Conservation (phyloP, 441 rosid species). For the Syzygium malaccense region DNA sequence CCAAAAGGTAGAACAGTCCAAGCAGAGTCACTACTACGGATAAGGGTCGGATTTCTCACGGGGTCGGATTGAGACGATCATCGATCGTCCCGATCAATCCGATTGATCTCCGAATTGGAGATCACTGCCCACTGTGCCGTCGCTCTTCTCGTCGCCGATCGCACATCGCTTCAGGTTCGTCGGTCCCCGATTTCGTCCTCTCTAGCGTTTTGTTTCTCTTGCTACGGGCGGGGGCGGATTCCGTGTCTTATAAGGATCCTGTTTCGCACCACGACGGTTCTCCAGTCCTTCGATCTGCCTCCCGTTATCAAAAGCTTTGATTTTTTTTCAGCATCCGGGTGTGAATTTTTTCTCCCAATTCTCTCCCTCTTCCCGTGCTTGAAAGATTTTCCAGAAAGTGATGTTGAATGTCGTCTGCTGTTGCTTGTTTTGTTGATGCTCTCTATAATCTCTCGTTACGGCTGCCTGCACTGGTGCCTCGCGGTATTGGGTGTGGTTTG, state of each 20-base stretch:
- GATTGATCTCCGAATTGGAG: background rate
- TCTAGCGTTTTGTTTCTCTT: background rate
- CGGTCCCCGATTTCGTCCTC: background rate
- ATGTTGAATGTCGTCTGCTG: background rate
- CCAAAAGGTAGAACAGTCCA: background rate
- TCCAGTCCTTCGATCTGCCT: background rate
- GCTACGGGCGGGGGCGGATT: background rate
- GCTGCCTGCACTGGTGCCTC: background rate
- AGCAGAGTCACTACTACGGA: background rate
- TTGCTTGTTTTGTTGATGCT: background rate
- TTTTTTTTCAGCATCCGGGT: background rate
- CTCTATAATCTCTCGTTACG: background rate
- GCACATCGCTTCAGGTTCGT: background rate
- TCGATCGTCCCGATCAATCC: background rate
- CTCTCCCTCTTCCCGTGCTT: background rate
- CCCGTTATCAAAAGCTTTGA: background rate
- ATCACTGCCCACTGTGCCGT: background rate
- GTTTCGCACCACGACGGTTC: background rate
- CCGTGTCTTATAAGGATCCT: background rate
- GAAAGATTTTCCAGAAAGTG: background rate
- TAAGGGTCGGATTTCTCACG: too few relatives aligned
- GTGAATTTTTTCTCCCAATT: background rate
- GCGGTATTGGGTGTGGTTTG: background rate
- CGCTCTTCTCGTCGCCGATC: rapidly evolving
- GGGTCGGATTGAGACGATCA: background rate